A percentile compares a stretch with the other conserved stretches of the same genome.
phyloP scores from a whole-genome alignment of 2,329 filamentous ascomycete species.

The Cladosporium sp. region DNA sequence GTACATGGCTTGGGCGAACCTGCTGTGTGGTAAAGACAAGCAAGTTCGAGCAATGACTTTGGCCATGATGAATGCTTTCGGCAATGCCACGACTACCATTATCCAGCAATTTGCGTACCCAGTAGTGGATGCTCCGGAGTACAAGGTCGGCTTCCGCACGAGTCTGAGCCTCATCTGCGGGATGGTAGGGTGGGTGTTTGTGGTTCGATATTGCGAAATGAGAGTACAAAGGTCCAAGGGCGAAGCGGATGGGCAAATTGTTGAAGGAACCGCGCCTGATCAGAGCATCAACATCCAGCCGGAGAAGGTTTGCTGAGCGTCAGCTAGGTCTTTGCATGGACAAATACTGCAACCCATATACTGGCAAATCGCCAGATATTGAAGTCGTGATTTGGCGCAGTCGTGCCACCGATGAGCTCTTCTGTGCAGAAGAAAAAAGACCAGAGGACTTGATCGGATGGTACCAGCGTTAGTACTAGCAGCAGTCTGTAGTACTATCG shows the following conservation, averaged over 20 bases:
- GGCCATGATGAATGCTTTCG: slow-evolving; percentile 41
- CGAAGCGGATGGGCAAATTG: not conserved
- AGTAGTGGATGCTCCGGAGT: slow-evolving; percentile 19
- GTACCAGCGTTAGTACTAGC: not conserved
- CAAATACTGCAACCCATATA: not conserved
- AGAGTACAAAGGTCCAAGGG: not conserved
- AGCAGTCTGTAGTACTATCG: not conserved
- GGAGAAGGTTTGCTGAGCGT: not conserved
- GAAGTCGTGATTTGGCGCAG: not conserved
- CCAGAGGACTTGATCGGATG: too few relatives aligned
- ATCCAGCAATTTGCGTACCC: slow-evolving; percentile 26
- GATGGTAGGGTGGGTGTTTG: slow-evolving; percentile 22
- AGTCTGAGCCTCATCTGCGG: slow-evolving; percentile 22
- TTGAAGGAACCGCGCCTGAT: not conserved
- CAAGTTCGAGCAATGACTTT: slow-evolving; percentile 40
- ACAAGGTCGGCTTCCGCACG: slow-evolving; percentile 19
- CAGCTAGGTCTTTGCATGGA: not conserved
- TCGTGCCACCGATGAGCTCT: too few relatives aligned
- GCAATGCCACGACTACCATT: slow-evolving; percentile 26
- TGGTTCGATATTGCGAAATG: slow-evolving; percentile 20
- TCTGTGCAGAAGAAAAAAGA: too few relatives aligned
- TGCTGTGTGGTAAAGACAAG: slow-evolving; percentile 36
- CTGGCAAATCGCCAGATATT: not conserved
- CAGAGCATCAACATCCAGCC: not conserved
- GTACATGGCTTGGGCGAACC: slow-evolving; percentile 41